These are phyloP conservation scores for Carex cristatella DNA, from an alignment of 176 grass and related monocot species.

Conservation along the genomic window DNA sequence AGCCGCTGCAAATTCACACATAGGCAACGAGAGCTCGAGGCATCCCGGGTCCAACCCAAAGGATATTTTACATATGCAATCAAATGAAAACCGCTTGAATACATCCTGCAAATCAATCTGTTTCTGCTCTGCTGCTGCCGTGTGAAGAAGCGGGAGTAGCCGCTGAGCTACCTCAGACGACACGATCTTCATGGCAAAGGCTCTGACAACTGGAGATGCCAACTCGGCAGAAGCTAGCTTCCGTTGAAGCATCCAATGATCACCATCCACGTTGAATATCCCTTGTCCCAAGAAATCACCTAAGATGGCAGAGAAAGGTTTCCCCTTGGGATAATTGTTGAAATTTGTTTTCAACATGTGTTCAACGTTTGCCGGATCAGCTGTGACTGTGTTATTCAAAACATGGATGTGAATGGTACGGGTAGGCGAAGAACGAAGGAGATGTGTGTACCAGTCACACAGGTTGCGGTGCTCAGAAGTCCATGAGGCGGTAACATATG, in stretches of 20 bases:
- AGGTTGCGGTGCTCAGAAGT: constrained; percentile 61
- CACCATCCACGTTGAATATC: constrained; percentile 81
- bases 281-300: constrained; percentile 78
- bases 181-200: constrained; percentile 40
- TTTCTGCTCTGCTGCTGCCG: not conserved
- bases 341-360: constrained; percentile 62
- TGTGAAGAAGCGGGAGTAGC: constrained; percentile 57
- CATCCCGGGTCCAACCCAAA: constrained; percentile 61
- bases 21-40: constrained; percentile 54
- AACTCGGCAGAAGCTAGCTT: constrained; percentile 66
- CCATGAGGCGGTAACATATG: constrained; percentile 70
- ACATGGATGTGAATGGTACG: constrained; percentile 80
- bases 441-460: constrained; percentile 83
- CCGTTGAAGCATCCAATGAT: constrained; percentile 64
- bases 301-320: constrained; percentile 62
- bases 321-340: constrained; percentile 79
- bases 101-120: constrained; percentile 74
- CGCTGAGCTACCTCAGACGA: constrained; percentile 44
- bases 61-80: constrained; percentile 77
- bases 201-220: constrained; percentile 25
- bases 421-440: constrained; percentile 55
- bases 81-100: constrained; percentile 71
- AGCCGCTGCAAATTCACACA: constrained; percentile 42
- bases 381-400: constrained; percentile 66
- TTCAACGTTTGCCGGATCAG: constrained; percentile 53